phyloP scores from a whole-genome alignment of 2,329 filamentous ascomycete genomes.

The Aureobasidium musti region DNA sequence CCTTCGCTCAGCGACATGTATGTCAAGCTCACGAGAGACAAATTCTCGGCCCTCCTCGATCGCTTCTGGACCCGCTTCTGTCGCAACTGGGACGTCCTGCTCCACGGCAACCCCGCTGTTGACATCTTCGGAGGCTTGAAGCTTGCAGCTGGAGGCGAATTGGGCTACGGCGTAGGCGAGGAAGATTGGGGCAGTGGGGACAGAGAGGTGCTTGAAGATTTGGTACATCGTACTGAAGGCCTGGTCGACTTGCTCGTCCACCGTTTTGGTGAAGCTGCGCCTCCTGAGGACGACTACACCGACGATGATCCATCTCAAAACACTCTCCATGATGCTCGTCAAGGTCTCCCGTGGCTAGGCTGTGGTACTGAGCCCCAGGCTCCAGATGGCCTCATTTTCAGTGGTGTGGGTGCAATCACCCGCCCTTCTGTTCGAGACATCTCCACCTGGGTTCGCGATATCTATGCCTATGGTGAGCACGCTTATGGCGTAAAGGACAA shows the following conservation, averaged over 20 bases:
- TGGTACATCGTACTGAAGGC: conserved; percentile 76
- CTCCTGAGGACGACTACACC: conserved; percentile 34
- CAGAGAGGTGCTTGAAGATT: conserved; percentile 88
- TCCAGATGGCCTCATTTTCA: conserved; percentile 83
- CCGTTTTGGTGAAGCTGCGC: conserved; percentile 67
- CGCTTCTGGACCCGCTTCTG: conserved; percentile 77
- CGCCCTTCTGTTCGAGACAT: conserved; percentile 70
- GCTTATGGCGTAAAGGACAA: conserved; percentile 85
- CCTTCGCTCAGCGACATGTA: conserved; percentile 71
- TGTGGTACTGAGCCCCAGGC: conserved; percentile 65
- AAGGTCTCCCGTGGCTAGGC: conserved; percentile 67
- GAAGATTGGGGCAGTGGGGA: conserved; percentile 94
- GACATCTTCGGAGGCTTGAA: conserved; percentile 82
- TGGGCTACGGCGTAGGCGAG: conserved; percentile 92
- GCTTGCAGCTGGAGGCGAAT: conserved; percentile 83
- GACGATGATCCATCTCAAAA: conserved; percentile 18
- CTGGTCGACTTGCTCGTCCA: conserved; percentile 86
- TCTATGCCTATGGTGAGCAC: conserved; percentile 80
- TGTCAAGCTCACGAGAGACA: conserved; percentile 61
- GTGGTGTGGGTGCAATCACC: conserved; percentile 74
- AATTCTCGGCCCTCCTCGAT: conserved; percentile 71
- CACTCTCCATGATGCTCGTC: conserved; percentile 32
- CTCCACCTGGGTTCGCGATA: conserved; percentile 82
- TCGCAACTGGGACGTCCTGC: conserved; percentile 77
- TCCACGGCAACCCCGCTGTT: conserved; percentile 84